phyloP scores from a whole-genome alignment of 2,329 filamentous ascomycete species.

The Lizonia empirigonia region DNA sequence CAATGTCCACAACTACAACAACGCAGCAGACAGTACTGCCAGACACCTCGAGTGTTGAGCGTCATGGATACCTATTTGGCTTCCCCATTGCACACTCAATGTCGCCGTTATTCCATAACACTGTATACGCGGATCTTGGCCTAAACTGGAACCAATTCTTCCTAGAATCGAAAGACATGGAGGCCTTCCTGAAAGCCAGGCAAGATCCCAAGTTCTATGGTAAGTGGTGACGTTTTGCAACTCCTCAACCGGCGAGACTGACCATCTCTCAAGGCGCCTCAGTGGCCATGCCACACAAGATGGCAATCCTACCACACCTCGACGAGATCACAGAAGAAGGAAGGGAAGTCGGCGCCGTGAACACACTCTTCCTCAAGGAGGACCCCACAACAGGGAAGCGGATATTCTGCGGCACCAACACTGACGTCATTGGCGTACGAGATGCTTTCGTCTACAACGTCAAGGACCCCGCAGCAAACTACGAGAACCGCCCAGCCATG shows the following conservation, averaged over 20 bases:
- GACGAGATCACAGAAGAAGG: slow-evolving; percentile 77
- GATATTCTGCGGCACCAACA: slow-evolving; percentile 75
- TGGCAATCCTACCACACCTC: slow-evolving; percentile 73
- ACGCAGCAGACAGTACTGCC: slow-evolving; percentile 9
- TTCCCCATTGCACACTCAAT: slow-evolving; percentile 62
- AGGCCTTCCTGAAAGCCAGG: slow-evolving; percentile 56
- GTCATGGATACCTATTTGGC: slow-evolving; percentile 62
- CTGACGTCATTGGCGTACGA: slow-evolving; percentile 77
- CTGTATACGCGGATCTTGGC: slow-evolving; percentile 57
- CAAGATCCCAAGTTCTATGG: slow-evolving; percentile 67
- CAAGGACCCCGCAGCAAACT: slow-evolving; percentile 52
- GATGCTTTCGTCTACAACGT: slow-evolving; percentile 66
- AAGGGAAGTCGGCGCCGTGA: slow-evolving; percentile 74
- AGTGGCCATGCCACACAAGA: slow-evolving; percentile 84
- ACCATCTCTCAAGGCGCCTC: slow-evolving; percentile 61
- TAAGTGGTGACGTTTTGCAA: slow-evolving; percentile 33
- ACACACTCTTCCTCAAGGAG: slow-evolving; percentile 72
- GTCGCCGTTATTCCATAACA: slow-evolving; percentile 60
- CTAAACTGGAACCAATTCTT: slow-evolving; percentile 59
- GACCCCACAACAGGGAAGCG: slow-evolving; percentile 54
- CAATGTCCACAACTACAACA: slow-evolving; percentile 8
- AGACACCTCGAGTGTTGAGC: slow-evolving; percentile 37
- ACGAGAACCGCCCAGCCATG: slow-evolving; percentile 68
- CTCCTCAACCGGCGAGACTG: neutral
- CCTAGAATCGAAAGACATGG: slow-evolving; percentile 53